Evolutionary conservation across 305 asterid genomes (phyloP), one percentile per base, ranked within the genome.

Genomic region (Fraxinus albicans): DNA sequence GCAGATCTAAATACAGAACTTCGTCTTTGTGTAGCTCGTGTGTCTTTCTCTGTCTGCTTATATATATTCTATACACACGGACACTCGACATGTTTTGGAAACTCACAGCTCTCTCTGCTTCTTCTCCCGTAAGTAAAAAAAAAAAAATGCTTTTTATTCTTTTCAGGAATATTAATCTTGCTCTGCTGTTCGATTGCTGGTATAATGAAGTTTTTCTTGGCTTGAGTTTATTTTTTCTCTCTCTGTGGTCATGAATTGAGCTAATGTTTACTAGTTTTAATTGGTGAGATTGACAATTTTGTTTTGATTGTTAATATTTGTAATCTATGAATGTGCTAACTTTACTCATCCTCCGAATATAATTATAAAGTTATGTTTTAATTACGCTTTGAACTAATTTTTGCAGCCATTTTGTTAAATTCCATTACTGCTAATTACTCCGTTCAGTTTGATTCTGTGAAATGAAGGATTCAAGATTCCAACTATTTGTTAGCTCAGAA

Each of bases 51-150:
- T 38, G 77, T 69, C 81, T 63, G 44, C 86, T 81, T 80, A 78
- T 60, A 78, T 58, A 2, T 15, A 42, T 77, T 77, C 78, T 55
- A 35, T 78, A 79, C 67, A 77, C 78, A 67, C 44, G 73, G 47
- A 81, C 87, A 34, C 58, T 73, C 85, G 88, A 84, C 58, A 94
- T 96, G 99, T 96, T 96, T 84, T 96, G 98, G 99, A 94, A 96
- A 90, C 95, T 94, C 83, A 86, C 98, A 12, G 80, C 97, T 78
- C 90, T 96, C 29, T 90, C 98, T 13, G 84, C 98, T 77, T 89
- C 98, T 75, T 94, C 99, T 58, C 99, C 99, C 25, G 99, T 96
- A 89, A 91, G 94, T 89, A 78, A 84, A 74, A 80, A 21, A 23
- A 29, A 23, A 40, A 55, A 6, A 34, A 47, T 17, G 19, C 7